Evolutionary conservation across 345 rosid species (phyloP), one percentile per base, ranked within the genome.

Genomic region (Bruguiera parviflora): DNA sequence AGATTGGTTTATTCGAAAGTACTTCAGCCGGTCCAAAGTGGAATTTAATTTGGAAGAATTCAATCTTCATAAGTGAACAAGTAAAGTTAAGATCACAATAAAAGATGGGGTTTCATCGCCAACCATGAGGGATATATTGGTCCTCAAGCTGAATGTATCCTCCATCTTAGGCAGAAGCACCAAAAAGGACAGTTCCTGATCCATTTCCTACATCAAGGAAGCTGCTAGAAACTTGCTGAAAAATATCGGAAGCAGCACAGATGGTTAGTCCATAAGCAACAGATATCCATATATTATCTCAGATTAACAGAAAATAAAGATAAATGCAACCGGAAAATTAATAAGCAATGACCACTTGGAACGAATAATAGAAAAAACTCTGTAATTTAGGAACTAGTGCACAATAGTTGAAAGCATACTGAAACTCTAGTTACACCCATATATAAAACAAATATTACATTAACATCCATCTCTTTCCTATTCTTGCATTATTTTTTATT

Each of bases 221-320:
- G 82, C 79, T 79, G 81, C 85, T 82, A 65, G 89, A 80, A 67
- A 83, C 74, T 22, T 87, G 82, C 98, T 91, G 89, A 69, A 84
- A 76, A 70, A 67, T 20, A 58, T 39, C n/a, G 22, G 39, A 58
- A 58, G 63, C 53, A 31, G 39, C 60, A 46, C 20, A 39, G 22
- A 39, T 61, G 53, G 43, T 71, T 37, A 61, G 65, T 61, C 73
- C 52, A 37, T 32, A 51, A 55, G 59, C 37, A 16, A 20, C 39
- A n/a, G 61, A 25, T 9, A 63, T n/a, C n/a, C 11, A 25, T n/a
- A 57, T 9, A 69, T 56, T 56, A 27, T 21, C 11, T 21, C 47
- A 52, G 10, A 25, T 8, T 28, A 20, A 15, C 1, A 27, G 27
- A 61, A 60, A 73, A 64, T 43, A 47, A 7, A 21, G 21, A 21